Evolutionary conservation across 1,139 yeast genomes (phyloP).

Genomic region (Saccharomyces hybrid): DNA sequence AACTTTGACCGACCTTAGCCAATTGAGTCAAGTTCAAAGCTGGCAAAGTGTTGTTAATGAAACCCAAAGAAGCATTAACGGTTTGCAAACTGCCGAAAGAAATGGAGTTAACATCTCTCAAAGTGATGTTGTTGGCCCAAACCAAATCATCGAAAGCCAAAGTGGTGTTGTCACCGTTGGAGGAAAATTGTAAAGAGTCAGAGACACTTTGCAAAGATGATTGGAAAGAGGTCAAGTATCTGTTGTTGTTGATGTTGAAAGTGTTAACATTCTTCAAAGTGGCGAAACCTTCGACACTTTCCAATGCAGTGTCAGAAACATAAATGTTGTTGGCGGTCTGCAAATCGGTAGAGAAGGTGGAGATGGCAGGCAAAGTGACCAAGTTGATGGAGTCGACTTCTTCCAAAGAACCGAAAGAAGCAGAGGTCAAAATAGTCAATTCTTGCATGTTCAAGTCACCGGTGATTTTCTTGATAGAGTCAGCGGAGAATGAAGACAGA

Average conservation of each 20-base stretch:
- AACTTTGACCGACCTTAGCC: slow-evolving; percentile 66
- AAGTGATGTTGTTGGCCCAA: slow-evolving; percentile 80
- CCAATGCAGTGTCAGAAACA: slow-evolving; percentile 82
- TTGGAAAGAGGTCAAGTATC: slow-evolving; percentile 58
- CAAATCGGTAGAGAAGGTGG: slow-evolving; percentile 62
- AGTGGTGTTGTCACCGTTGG: slow-evolving; percentile 71
- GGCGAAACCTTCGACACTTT: slow-evolving; percentile 67
- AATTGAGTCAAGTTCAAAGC: slow-evolving; percentile 52
- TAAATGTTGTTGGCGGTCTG: slow-evolving; percentile 63
- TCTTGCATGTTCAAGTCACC: slow-evolving; percentile 57
- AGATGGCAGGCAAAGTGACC: slow-evolving; percentile 78
- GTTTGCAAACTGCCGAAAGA: slow-evolving; percentile 59
- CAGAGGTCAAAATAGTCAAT: slow-evolving; percentile 59
- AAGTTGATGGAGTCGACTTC: slow-evolving; percentile 75
- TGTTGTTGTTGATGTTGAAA: slow-evolving; percentile 86
- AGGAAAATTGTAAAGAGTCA: slow-evolving; percentile 67
- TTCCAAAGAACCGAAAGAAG: slow-evolving; percentile 72
- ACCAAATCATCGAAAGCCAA: slow-evolving; percentile 61
- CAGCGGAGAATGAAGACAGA: slow-evolving; percentile 64
- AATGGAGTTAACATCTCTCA: slow-evolving; percentile 70
- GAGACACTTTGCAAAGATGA: slow-evolving; percentile 71
- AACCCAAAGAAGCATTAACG: slow-evolving; percentile 75
- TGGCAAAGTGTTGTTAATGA: slow-evolving; percentile 58
- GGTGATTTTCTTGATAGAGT: slow-evolving; percentile 64
- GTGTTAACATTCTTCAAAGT: slow-evolving; percentile 62